Percentiles rank a stretch among this genome's conserved stretches.
Evolutionary conservation across 495 filamentous ascomycete genomes (phyloP).

Genomic region (Aspergillus asperescens): DNA sequence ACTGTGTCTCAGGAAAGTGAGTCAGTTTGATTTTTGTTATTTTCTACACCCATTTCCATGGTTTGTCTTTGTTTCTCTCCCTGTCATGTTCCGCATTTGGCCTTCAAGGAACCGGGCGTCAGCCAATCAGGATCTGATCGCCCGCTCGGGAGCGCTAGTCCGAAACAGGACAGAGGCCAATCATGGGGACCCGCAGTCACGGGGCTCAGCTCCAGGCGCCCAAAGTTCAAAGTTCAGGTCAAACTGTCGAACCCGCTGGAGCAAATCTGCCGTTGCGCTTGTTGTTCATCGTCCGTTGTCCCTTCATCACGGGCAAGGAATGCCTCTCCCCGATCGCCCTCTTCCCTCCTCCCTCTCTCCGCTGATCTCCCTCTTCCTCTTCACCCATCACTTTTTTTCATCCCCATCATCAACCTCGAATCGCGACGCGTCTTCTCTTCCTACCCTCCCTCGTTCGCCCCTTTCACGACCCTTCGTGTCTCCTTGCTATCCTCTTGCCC

Average conservation of each 20-base stretch:
- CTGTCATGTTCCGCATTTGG: slow-evolving; percentile 19
- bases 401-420: background rate
- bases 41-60: background rate
- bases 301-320: too few relatives aligned
- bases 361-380: slow-evolving; percentile 2
- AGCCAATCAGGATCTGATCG: slow-evolving; percentile 17
- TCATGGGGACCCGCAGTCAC: slow-evolving; percentile 41
- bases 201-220: slow-evolving; percentile 30
- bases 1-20: slow-evolving; percentile 30
- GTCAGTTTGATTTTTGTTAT: slow-evolving; percentile 3
- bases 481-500: slow-evolving; percentile 3
- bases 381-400: background rate
- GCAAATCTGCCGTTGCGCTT: slow-evolving; percentile 13
- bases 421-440: slow-evolving; percentile 12
- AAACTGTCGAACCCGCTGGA: background rate
- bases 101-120: slow-evolving; percentile 12
- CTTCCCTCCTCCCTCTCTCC: background rate
- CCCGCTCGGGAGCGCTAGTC: slow-evolving; percentile 39
- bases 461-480: background rate
- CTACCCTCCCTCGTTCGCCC: slow-evolving; percentile 5
- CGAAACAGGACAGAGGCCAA: slow-evolving; percentile 24
- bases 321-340: background rate
- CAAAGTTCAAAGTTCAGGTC: slow-evolving; percentile 7
- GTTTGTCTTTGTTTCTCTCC: background rate
- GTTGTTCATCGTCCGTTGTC: slow-evolving; percentile 5